Percentiles rank a stretch among this genome's conserved stretches.
Conservation (phyloP, 257 asterid species). For the Nicotiana tomentosiformis region DNA sequence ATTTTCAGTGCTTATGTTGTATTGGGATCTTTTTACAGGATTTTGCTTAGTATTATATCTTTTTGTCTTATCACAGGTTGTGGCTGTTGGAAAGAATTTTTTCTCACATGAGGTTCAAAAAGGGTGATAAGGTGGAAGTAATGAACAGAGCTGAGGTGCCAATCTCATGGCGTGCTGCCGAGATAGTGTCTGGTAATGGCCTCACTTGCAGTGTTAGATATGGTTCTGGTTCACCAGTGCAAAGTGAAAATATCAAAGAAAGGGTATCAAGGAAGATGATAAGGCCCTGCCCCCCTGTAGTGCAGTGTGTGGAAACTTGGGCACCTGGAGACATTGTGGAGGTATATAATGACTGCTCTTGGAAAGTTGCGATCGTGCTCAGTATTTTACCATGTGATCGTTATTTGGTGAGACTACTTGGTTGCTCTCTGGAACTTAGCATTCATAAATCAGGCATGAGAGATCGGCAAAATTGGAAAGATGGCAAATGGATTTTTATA, state of each 20-base stretch:
- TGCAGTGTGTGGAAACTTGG: slow-evolving; percentile 28
- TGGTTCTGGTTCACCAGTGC: slow-evolving; percentile 30
- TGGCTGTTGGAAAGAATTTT: slow-evolving; percentile 15
- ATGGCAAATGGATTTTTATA: slow-evolving; percentile 51
- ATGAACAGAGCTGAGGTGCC: slow-evolving; percentile 33
- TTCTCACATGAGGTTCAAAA: slow-evolving; percentile 47
- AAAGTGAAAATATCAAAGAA: slow-evolving; percentile 30
- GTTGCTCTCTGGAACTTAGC: slow-evolving; percentile 38
- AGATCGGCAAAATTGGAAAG: slow-evolving; percentile 50
- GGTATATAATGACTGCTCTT: slow-evolving; percentile 50
- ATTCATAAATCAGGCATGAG: slow-evolving; percentile 48
- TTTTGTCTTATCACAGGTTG: slow-evolving; percentile 25
- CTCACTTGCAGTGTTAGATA: slow-evolving; percentile 42
- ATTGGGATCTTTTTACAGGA: not conserved
- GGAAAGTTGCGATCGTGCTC: slow-evolving; percentile 62
- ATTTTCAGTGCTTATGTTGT: not conserved
- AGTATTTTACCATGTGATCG: slow-evolving; percentile 30
- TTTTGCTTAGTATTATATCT: not conserved
- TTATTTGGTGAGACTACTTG: slow-evolving; percentile 55
- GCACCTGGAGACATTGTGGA: slow-evolving; percentile 59
- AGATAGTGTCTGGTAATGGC: slow-evolving; percentile 52
- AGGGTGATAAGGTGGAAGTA: slow-evolving; percentile 71
- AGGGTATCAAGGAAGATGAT: slow-evolving; percentile 44
- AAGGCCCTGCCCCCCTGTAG: slow-evolving; percentile 58
- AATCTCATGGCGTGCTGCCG: slow-evolving; percentile 51